Evolutionary conservation across 208 protist genomes (phyloP), one percentile per base, ranked within the genome.

Genomic region (Leptomonas pyrrhocoris): DNA sequence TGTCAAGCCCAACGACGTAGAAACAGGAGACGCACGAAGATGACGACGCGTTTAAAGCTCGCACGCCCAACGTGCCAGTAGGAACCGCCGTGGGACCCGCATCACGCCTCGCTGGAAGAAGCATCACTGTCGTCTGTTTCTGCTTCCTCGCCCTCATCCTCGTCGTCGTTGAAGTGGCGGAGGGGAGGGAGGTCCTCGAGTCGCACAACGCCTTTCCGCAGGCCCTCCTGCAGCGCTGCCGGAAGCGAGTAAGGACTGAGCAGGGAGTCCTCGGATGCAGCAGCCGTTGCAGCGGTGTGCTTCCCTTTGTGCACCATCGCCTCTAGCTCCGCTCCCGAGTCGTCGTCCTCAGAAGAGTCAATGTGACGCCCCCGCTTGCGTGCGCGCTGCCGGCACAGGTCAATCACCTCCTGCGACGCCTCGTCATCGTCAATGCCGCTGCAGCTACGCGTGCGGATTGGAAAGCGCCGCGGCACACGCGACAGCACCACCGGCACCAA

Each of bases 401-500:
- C 63, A n/a, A 80, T 9, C 4, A 73, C 48, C 42, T 76, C 66
- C 36, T 64, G 28, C 8, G 27, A 8, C n/a, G 18, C 38, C 0
- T 46, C 64, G 16, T 9, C 27, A 31, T 40, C 70, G 40, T 45
- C 49, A n/a, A n/a, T n/a, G 42, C 42, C 40, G 49, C 31, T 38
- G 62, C 38, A n/a, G 63, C 72, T 71, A 48, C 49, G 46, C 34
- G 63, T 77, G 48, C 57, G 56, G 23, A 77, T 58, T 7, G 72
- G 63, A 50, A 77, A 67, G 63, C 72, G 72, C 7, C 72, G 75
- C 23, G 59, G 78, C 28, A 70, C 78, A 34, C 67, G 71, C 23
- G 55, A 75, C 46, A 62, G 46, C 43, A 82, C n/a, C n/a, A 90
- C 64, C 28, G 73, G 71, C 36, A 70, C 51, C 27, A 94, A 57